Percentiles rank a stretch among this genome's conserved stretches.
Conservation (phyloP, 2,329 filamentous ascomycete species). For the Cladosporium halotolerans region DNA sequence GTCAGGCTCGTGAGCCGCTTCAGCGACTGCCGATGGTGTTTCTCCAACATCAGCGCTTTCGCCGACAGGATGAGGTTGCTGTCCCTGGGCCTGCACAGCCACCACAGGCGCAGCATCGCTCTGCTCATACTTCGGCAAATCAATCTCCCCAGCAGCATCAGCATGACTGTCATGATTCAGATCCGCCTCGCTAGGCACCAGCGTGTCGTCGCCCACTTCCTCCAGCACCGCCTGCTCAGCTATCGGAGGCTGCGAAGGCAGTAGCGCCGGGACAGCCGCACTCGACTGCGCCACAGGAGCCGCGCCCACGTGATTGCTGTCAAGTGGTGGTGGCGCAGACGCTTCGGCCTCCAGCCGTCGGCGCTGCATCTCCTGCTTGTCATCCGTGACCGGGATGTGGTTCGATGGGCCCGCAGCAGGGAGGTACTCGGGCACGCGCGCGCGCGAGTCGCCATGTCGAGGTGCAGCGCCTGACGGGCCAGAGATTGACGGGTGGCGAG, state of each 20-base stretch:
- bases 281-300: neutral
- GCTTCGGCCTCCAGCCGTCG: conserved; percentile 35
- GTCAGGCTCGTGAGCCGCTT: neutral
- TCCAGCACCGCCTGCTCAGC: neutral
- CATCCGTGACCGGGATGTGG: conserved; percentile 45
- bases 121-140: conserved; percentile 18
- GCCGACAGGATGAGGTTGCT: neutral
- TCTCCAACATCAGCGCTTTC: neutral
- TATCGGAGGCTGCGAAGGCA: neutral
- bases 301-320: neutral
- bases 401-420: conserved; percentile 8
- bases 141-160: conserved; percentile 12
- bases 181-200: neutral
- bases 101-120: conserved; percentile 4
- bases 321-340: conserved; percentile 33
- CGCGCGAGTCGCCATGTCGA: conserved; percentile 12
- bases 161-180: conserved; percentile 16
- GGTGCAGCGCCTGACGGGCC: neutral
- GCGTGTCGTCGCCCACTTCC: neutral
- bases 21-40: neutral
- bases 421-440: conserved; percentile 15
- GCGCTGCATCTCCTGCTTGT: conserved; percentile 70
- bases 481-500: neutral
- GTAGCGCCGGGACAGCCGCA: neutral
- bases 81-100: neutral